Base-by-base conservation (phyloP, 2,329 filamentous ascomycete species). In the Aureobasidium mangrovei region DNA sequence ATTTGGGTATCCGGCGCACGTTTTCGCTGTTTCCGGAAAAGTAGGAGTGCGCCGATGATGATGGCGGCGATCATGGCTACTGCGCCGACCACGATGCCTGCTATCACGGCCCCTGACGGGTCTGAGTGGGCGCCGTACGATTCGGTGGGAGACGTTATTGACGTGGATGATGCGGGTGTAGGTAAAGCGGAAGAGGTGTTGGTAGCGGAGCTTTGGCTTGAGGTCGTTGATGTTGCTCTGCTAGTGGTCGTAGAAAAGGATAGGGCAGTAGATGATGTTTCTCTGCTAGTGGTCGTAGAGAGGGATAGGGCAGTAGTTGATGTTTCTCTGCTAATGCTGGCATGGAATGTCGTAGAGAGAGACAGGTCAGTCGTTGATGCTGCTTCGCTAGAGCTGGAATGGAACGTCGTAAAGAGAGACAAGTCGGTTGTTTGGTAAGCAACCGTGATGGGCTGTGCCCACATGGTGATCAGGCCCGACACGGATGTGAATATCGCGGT, bases 401-500 rank as follows among this genome's bases (percentile, higher is more conserved):
- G 12, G 27, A 12, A 29, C n/a, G 55, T 56, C n/a, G 53, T 53
- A 40, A 59, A 60, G 8, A 60, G 35, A 33, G 46, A 44, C 6
- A 58, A 29, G 36, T 59, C 58, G 18, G 38, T 31, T 24, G 46
- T 8, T 44, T 56, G 44, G 26, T 56, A 57, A 28, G 58, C 56
- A 5, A 61, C 53, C 7, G 59, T 58, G 29, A 60, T 52, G 2
- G 57, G 60, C 42, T 63, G 61, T 9, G 62, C 63, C 62, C 62
- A 65, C 62, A 63, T 63, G 4, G 63, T 65, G 26, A 65, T 43
- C 7, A 62, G 61, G 2, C 63, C 63, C 1, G 43, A 42, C 42
- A 65, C 58, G 35, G 39, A 38, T 8, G 56, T 49, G 54, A 36
- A 38, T 7, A 48, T 18, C 12, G 12, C 18, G 6, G 24, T 10